These are phyloP conservation scores for Ustilago bromivora DNA, from an alignment of 1,284 basidiomycete genomes.

Conservation along the genomic window DNA sequence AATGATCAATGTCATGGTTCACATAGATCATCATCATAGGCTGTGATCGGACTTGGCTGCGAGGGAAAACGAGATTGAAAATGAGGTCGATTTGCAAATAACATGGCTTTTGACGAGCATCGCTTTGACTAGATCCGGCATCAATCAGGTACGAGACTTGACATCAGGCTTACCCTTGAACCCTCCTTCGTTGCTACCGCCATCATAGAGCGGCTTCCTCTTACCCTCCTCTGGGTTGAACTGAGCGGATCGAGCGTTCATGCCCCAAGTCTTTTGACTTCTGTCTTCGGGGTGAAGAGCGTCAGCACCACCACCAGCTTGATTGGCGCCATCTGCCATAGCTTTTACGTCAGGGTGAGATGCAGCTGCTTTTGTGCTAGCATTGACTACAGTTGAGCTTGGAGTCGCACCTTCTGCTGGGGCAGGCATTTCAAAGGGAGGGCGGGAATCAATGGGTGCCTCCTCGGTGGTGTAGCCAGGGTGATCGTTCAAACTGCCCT, in stretches of 20 bases:
- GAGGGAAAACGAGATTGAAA: not conserved
- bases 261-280: slow-evolving; percentile 48
- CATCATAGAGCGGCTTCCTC: slow-evolving; percentile 49
- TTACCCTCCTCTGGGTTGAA: slow-evolving; percentile 56
- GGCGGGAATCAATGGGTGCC: slow-evolving; percentile 47
- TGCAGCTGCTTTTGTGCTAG: slow-evolving; percentile 33
- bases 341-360: slow-evolving; percentile 41
- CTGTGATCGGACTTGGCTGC: not conserved
- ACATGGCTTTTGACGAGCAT: not conserved
- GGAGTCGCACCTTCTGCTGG: slow-evolving; percentile 22
- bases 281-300: slow-evolving; percentile 52
- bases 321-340: slow-evolving; percentile 56
- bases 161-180: slow-evolving; percentile 38
- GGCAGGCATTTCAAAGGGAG: slow-evolving; percentile 46
- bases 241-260: slow-evolving; percentile 44
- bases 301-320: slow-evolving; percentile 35
- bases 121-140: no score
- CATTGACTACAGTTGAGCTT: slow-evolving; percentile 22
- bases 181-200: slow-evolving; percentile 54
- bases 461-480: slow-evolving; percentile 53
- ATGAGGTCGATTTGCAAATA: not conserved
- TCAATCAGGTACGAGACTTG: slow-evolving; percentile 35
- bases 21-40: not conserved
- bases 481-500: slow-evolving; percentile 38
- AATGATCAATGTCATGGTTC: not conserved